Conservation (phyloP, 2,329 filamentous ascomycete species). For the Xylariaceae sp. region DNA sequence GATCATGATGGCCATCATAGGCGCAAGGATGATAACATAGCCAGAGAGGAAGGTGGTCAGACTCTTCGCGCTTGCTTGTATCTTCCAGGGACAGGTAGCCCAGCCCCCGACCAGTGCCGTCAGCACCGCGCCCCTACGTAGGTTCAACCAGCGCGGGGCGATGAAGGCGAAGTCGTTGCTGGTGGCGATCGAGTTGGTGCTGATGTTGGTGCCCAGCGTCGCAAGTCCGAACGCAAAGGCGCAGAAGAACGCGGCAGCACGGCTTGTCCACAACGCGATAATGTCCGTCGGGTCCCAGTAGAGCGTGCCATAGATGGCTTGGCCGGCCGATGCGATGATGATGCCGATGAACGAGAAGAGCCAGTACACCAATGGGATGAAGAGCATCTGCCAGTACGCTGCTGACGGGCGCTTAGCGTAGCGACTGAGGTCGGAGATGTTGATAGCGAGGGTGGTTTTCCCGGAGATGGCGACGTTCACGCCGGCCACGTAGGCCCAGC, state of each 20-base stretch:
- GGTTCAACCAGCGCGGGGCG: constrained; percentile 2
- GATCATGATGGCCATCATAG: constrained; percentile 8
- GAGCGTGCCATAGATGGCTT: constrained; percentile 3
- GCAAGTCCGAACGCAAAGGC: constrained; percentile 6
- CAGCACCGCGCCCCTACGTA: constrained; percentile 1
- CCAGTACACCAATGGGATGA: constrained; percentile 7
- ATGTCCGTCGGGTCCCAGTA: constrained; percentile 7
- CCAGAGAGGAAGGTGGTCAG: constrained; percentile 6
- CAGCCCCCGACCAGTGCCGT: constrained; percentile 6
- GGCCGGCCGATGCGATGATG: constrained; percentile 5
- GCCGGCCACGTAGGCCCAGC: constrained; percentile 12
- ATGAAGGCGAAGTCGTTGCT: constrained; percentile 9
- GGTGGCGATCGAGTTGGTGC: constrained; percentile 5
- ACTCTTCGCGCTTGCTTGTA: constrained; percentile 3
- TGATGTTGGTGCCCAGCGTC: constrained; percentile 6
- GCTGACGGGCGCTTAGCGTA: constrained; percentile 3
- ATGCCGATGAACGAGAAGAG: constrained; percentile 6
- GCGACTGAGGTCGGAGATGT: constrained; percentile 6
- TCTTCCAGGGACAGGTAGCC: constrained; percentile 7
- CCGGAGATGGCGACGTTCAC: constrained; percentile 11
- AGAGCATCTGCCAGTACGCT: constrained; percentile 8
- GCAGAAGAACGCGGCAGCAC: constrained; percentile 5
- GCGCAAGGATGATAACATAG: constrained; percentile 9
- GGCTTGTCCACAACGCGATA: constrained; percentile 5
- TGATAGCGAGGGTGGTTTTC: constrained; percentile 6